Evolutionary conservation across 768 basidiomycete species (phyloP), one percentile per base, ranked within the genome.

Genomic region (Lactifluus piperatus): DNA sequence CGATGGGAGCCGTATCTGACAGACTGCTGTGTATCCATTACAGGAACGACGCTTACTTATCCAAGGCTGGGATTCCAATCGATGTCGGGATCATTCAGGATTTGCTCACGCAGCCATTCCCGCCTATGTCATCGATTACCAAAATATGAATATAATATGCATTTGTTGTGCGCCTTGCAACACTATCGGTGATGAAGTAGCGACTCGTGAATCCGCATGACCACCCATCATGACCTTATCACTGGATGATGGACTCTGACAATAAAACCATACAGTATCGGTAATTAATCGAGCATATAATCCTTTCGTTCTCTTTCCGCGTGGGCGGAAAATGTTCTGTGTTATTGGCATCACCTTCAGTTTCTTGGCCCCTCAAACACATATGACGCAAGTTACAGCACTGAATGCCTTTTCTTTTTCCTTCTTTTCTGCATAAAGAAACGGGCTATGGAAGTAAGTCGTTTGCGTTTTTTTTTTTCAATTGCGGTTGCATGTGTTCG

Each of bases 31-130:
- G 58, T 7, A n/a, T 6, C 20, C 3, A 34, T n/a, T 32, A 16
- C 64, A 80, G 80, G 81, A 82, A 82, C 62, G 77, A 81, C 62
- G 75, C 75, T 8, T 82, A 82, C 64, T 72, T 82, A 29, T 62
- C 54, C 27, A 68, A 67, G 13, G 75, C 73, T 5, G 69, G 71
- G 50, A 78, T 81, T 16, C 72, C 75, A 14, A 62, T 76, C 45
- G 76, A 81, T 65, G 61, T 50, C 30, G 68, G 68, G 4, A 70
- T 80, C 57, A 68, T 77, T 26, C 73, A 76, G 57, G 68, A 72
- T 47, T 68, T 80, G 50, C 67, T 80, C 51, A 62, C 66, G 2
- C 61, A 58, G 29, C 61, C 65, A 16, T 66, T 58, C 51, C 64
- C 65, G 16, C 64, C 59, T 1, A 58, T 65, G 48, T 65, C 65